A percentile compares a stretch with the other conserved stretches of the same genome.
These are phyloP conservation scores for Arbutus unedo DNA, from an alignment of 148 eudicot species.

Conservation along the genomic window DNA sequence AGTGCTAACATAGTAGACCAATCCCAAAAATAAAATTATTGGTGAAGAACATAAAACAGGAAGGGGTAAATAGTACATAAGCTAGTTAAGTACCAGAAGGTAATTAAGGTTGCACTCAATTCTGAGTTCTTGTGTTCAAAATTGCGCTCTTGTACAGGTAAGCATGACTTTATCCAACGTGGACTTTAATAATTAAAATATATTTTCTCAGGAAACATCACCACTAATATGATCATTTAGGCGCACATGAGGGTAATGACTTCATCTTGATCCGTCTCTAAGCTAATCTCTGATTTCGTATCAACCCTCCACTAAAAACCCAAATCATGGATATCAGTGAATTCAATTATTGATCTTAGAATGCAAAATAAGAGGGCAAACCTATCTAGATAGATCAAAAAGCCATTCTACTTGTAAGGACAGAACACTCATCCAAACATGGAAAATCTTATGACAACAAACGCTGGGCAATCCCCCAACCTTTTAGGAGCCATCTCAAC, in stretches of 20 bases:
- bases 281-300: neutral
- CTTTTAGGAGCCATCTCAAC: neutral
- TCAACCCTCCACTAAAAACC: slow-evolving; percentile 5
- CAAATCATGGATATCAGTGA: neutral
- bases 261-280: too few relatives aligned
- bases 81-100: neutral
- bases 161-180: neutral
- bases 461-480: neutral
- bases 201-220: neutral
- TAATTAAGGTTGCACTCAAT: neutral
- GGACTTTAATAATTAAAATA: neutral
- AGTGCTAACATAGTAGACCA: neutral
- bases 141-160: neutral
- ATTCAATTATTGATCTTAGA: neutral
- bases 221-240: neutral
- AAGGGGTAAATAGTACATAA: neutral
- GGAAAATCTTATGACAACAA: neutral
- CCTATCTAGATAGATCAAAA: neutral
- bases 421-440: neutral
- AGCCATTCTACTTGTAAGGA: neutral
- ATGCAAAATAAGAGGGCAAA: neutral
- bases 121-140: neutral
- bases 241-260: too few relatives aligned
- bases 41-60: neutral
- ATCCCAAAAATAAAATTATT: neutral